Percentiles rank a stretch among this genome's conserved stretches.
phyloP scores from a whole-genome alignment of 2,329 filamentous ascomycete genomes.

The Didymella lethalis region DNA sequence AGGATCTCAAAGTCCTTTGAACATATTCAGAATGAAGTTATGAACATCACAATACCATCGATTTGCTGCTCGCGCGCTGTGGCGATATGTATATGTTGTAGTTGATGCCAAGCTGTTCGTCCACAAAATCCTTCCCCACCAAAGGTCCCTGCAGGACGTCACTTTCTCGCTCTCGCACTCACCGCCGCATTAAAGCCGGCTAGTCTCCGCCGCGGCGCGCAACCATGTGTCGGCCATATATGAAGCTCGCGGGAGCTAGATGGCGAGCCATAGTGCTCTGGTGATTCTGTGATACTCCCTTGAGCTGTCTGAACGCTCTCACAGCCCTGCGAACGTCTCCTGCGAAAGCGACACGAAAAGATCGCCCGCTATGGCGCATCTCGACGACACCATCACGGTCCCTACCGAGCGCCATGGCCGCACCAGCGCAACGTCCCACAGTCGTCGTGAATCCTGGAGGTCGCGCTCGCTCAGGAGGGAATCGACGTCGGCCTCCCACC shows the following conservation, averaged over 20 bases:
- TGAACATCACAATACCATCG: too few species aligned
- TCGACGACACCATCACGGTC: slow-evolving; percentile 30
- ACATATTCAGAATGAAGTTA: not conserved
- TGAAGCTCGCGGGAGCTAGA: slow-evolving; percentile 7
- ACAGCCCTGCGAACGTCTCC: not conserved
- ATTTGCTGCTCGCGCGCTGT: not conserved
- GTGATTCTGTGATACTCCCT: not conserved
- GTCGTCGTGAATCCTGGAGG: not conserved
- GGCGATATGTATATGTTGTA: not conserved
- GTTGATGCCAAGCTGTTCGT: slow-evolving; percentile 7
- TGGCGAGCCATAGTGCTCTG: not conserved
- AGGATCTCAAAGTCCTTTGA: not conserved
- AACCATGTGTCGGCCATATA: slow-evolving; percentile 2
- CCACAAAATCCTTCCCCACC: slow-evolving; percentile 12
- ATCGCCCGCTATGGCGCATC: slow-evolving; percentile 24
- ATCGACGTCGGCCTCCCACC: slow-evolving; percentile 10
- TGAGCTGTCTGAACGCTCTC: not conserved
- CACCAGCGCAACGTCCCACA: slow-evolving; percentile 10
- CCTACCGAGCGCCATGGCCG: slow-evolving; percentile 31
- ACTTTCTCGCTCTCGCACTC: slow-evolving; percentile 3
- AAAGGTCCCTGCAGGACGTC: slow-evolving; percentile 8
- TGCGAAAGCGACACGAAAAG: not conserved
- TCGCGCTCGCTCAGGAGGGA: not conserved
- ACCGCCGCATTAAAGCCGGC: slow-evolving; percentile 14
- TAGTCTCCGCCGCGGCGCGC: slow-evolving; percentile 13